Conservation (phyloP, 2,329 filamentous ascomycete genomes). For the Grosmannia serpens region DNA sequence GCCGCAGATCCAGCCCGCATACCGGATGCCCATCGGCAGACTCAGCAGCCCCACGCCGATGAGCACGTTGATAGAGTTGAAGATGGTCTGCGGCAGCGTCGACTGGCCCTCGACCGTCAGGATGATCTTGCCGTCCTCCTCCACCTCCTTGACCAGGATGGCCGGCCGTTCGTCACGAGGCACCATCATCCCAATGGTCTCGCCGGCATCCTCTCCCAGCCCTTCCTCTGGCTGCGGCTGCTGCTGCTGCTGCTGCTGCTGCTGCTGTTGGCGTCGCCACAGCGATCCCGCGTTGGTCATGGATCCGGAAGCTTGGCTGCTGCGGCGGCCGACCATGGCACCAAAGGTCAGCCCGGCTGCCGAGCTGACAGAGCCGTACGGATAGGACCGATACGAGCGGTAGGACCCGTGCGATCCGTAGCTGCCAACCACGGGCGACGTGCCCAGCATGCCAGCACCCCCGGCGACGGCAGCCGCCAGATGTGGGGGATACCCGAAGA, state of each 20-base stretch:
- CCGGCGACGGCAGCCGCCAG: conserved; percentile 37
- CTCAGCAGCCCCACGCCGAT: conserved; percentile 86
- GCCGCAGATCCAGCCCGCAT: conserved; percentile 81
- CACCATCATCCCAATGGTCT: conserved; percentile 18
- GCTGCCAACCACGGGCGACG: conserved; percentile 9
- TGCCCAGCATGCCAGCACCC: neutral
- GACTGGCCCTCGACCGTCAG: conserved; percentile 82
- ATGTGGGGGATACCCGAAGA: conserved; percentile 47
- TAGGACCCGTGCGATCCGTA: conserved; percentile 48
- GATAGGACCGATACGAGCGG: conserved; percentile 52
- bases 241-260: neutral
- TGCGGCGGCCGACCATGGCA: conserved; percentile 17
- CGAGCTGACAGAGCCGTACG: conserved; percentile 42
- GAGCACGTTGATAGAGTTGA: conserved; percentile 90
- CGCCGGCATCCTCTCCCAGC: conserved; percentile 15
- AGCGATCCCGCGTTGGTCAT: conserved; percentile 40
- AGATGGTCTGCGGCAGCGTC: conserved; percentile 89
- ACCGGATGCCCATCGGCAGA: conserved; percentile 75
- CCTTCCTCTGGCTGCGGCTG: neutral
- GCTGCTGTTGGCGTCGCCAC: conserved; percentile 42
- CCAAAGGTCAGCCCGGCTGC: conserved; percentile 12
- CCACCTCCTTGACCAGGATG: conserved; percentile 77
- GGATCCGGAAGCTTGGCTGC: conserved; percentile 21
- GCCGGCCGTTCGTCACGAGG: conserved; percentile 49
- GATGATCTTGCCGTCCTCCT: conserved; percentile 77